Base-by-base conservation (phyloP, 352 stramenopile species). In the Pythium apleroticum region DNA sequence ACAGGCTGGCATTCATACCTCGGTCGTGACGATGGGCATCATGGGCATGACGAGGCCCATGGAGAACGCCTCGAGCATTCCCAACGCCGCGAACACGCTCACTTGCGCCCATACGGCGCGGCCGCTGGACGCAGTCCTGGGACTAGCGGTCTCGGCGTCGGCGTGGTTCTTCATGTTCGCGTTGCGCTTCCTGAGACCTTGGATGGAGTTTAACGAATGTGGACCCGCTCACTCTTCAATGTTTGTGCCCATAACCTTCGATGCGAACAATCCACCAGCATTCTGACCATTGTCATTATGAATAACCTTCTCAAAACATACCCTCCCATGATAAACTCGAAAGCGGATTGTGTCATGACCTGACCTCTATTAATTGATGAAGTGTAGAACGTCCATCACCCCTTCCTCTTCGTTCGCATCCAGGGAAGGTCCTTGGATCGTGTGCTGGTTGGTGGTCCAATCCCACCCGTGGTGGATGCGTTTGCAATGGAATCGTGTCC, bases 1-100 rank as follows among this genome's bases (percentile, higher is more conserved):
- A 12, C 0, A 19, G 35, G 35, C 35, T 20, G 39, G 15, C 17
- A 2, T 46, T 24, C 39, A 9, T 39, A 89, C 83, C 77, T 92
- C 81, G 12, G 81, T 90, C 57, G 74, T 84, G 43, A 81, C 69
- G 62, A 90, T 88, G 2, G 81, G 77, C 41, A 92, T 60, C 63
- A 92, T 78, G 2, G 84, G 81, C 57, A 75, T 77, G 54, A 90
- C 72, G 60, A 92, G 75, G 10, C 84, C 84, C 57, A 83, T 89
- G n/a, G 78, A 81, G 12, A 75, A 74, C 41, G 80, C 70, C 55
- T 78, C 69, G 14, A 92, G 58, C 25, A 89, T 57, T 17, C 71
- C 67, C 14, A 91, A 77, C 1, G 71, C 80, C 3, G 84, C 63
- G 20, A 87, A 73, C 60, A 75, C 62, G 27, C 55, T 55, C 48